Conservation (phyloP, 257 asterid species). For the Primulina eburnea region DNA sequence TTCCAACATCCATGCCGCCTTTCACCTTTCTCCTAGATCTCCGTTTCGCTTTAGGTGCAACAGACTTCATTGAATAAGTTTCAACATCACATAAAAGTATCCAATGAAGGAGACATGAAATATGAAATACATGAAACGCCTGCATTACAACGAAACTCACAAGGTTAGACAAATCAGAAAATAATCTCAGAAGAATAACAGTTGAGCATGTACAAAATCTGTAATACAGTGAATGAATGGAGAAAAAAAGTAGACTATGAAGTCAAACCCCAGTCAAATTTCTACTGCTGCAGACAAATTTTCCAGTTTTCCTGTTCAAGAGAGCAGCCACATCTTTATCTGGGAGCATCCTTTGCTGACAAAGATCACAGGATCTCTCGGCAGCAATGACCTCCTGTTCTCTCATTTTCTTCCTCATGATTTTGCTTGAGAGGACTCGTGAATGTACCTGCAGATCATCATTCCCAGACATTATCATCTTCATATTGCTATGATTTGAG, state of each 20-base stretch:
- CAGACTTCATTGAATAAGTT: slow-evolving; percentile 38
- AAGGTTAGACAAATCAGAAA: slow-evolving; percentile 10
- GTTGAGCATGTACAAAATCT: not conserved
- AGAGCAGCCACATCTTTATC: slow-evolving; percentile 86
- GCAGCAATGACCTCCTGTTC: slow-evolving; percentile 59
- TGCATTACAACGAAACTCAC: slow-evolving; percentile 26
- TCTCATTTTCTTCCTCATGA: slow-evolving; percentile 72
- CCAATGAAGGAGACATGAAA: slow-evolving; percentile 92
- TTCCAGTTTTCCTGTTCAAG: slow-evolving; percentile 73
- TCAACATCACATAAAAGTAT: slow-evolving; percentile 75
- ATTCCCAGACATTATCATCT: slow-evolving; percentile 42
- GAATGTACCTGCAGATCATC: slow-evolving; percentile 71
- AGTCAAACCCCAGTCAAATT: slow-evolving; percentile 73
- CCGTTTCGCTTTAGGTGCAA: slow-evolving; percentile 41
- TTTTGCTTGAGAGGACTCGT: slow-evolving; percentile 62
- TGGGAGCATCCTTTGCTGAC: slow-evolving; percentile 85
- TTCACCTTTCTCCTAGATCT: slow-evolving; percentile 53
- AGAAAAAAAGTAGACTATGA: slow-evolving; percentile 5
- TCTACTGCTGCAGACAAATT: slow-evolving; percentile 88
- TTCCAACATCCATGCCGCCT: slow-evolving; percentile 39
- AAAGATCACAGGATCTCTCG: slow-evolving; percentile 80
- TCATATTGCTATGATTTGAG: slow-evolving; percentile 42
- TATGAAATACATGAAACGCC: slow-evolving; percentile 88
- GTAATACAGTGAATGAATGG: not conserved
- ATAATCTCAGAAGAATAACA: slow-evolving; percentile 15